Conservation (phyloP, 805 yeast species). For the Starmerella powellii region DNA sequence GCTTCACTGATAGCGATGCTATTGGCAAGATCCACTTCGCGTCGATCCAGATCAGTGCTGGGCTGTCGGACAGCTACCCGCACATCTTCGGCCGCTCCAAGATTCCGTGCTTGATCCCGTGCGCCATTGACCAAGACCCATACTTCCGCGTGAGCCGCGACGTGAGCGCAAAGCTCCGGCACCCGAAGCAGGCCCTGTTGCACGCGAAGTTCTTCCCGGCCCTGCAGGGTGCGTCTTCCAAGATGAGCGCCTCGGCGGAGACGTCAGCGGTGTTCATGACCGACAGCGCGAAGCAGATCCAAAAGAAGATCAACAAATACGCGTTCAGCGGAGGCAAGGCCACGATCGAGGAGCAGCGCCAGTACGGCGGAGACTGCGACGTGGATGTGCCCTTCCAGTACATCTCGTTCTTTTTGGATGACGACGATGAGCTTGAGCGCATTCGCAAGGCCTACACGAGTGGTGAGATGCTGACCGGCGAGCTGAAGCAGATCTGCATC, state of each 20-base stretch:
- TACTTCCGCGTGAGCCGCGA: constrained; percentile 95
- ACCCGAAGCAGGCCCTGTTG: constrained; percentile 77
- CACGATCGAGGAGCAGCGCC: constrained; percentile 80
- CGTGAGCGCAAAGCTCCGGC: constrained; percentile 87
- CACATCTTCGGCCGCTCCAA: constrained; percentile 79
- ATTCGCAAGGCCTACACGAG: constrained; percentile 53
- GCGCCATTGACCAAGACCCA: constrained; percentile 99
- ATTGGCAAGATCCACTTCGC: constrained; percentile 94
- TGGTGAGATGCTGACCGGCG: constrained; percentile 84
- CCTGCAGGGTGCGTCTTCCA: constrained; percentile 86
- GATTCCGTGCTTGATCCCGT: constrained; percentile 93
- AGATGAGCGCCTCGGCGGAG: constrained; percentile 92
- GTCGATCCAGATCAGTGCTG: constrained; percentile 88
- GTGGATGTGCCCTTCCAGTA: constrained; percentile 93
- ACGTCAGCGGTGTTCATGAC: constrained; percentile 91
- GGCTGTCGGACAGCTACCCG: constrained; percentile 93
- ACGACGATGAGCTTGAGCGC: constrained; percentile 61
- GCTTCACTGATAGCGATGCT: constrained; percentile 87
- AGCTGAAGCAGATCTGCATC: constrained; percentile 79
- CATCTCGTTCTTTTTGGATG: constrained; percentile 76
- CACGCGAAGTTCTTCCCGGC: constrained; percentile 98
- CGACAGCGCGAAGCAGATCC: constrained; percentile 82
- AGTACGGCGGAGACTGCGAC: constrained; percentile 85
- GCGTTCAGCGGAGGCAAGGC: constrained; percentile 93
- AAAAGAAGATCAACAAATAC: constrained; percentile 88